Base-by-base conservation (phyloP, 192 early-diverging fungal genomes). In the Neocallimastix lanati region DNA sequence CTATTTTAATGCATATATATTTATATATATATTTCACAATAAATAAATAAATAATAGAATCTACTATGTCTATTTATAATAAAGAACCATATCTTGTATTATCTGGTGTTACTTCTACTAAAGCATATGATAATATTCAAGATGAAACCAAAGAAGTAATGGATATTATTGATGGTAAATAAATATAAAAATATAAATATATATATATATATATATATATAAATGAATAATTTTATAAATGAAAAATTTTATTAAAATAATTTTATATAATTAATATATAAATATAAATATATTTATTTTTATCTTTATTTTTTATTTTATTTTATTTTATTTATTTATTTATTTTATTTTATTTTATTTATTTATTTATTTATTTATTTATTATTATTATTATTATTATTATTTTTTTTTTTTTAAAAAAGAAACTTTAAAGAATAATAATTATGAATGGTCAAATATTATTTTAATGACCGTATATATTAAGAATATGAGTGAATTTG, bases 381-480 rank as follows among this genome's bases (percentile, higher is more conserved):
- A n/a, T n/a, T n/a, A n/a, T n/a, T n/a, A n/a, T n/a, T n/a, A n/a
- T n/a, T n/a, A n/a, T n/a, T n/a, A n/a, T n/a, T n/a, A n/a, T n/a
- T n/a, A n/a, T n/a, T n/a, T n/a, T n/a, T n/a, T n/a, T n/a, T n/a
- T n/a, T n/a, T n/a, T n/a, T n/a, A 13, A 58, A 21, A 78, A 79
- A 90, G 89, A 81, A 2, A 80, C 80, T 58, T 80, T 91, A 14
- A n/a, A 82, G 35, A 30, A 79, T 33, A 77, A 85, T 16, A 84
- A 79, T 16, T 79, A 90, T 28, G 78, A 78, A 0, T 92, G 90
- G 89, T 77, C 81, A 18, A 84, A 93, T 79, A 87, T 93, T 13
- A 86, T 92, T 1, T 81, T 86, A 76, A 90, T 94, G 85, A 87
- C 90, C 77, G 88, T 95, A 0, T 90, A 87, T 81, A 87, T 93